Evolutionary conservation across 1,284 basidiomycete species (phyloP), one percentile per base, ranked within the genome.

Genomic region (Austropuccinia psidii): DNA sequence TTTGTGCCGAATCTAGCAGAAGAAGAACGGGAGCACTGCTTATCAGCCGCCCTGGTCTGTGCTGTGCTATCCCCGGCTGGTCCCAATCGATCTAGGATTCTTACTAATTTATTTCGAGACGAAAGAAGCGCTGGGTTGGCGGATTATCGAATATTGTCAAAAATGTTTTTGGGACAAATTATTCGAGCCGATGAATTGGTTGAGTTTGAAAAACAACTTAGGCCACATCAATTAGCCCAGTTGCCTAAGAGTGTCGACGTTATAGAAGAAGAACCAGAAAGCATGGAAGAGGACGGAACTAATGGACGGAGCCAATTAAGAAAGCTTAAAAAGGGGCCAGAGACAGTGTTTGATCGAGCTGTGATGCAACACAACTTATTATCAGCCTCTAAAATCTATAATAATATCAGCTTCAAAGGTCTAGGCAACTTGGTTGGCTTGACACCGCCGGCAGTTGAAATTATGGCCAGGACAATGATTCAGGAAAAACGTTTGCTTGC

Each of bases 301-400:
- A 75, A 83, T 83, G 66, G 80, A 79, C 21, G 74, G 73, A 57
- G 77, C 75, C 55, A 76, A 37, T n/a, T 72, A 66, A 81, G 76
- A 77, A 84, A 83, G 66, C 89, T 89, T 82, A 91, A 85, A 75
- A 86, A 87, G 41, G 90, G 90, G 0, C 93, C 95, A 0, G 89
- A 90, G 6, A 98, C 93, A 9, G 93, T 98, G n/a, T 85, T 98
- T 37, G 95, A 98, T 80, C 87, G 93, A 62, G 96, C 96, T 1
- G 91, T 99, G 58, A 91, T 98, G 87, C 95, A 98, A 80, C 96
- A 99, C 83, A 99, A 98, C 80, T 84, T 98, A 19, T 86, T 96
- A 74, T 92, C 94, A 11, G 93, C 92, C 78, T 95, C 92, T 1
- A 91, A 93, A 79, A 77, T 79, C 11, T 79, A 79, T 58, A 73